Evolutionary conservation across 163 green algal genomes (phyloP).

Genomic region (Coccomyxa subellipsoidea): DNA sequence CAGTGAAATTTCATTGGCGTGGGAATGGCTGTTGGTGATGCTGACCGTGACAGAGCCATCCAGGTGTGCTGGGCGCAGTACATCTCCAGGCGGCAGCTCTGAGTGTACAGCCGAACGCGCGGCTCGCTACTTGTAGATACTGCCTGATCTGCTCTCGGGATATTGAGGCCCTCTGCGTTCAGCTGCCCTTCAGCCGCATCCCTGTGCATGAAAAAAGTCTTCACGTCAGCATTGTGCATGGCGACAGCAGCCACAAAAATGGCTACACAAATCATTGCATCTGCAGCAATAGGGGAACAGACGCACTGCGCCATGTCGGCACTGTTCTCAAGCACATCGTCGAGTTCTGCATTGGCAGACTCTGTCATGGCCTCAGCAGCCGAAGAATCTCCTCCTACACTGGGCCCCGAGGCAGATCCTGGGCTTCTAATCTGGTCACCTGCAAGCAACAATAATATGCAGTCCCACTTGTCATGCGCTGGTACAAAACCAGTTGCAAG

Average conservation of each 20-base stretch:
- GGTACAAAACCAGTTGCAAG: neutral
- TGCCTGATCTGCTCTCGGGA: neutral
- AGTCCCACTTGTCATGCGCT: neutral
- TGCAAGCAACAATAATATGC: neutral
- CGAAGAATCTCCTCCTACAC: neutral
- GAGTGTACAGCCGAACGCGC: constrained; percentile 33
- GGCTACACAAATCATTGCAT: no score
- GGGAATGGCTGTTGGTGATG: neutral
- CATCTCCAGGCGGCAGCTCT: constrained; percentile 42
- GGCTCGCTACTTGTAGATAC: neutral
- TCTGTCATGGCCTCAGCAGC: neutral
- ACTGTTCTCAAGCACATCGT: neutral
- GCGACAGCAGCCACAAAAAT: no score
- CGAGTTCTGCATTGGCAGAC: neutral
- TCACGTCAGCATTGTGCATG: no score
- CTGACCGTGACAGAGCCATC: neutral
- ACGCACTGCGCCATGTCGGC: neutral
- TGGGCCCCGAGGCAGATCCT: neutral
- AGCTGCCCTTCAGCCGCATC: neutral
- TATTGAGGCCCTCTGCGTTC: neutral
- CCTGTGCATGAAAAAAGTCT: no score
- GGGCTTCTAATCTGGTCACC: no score
- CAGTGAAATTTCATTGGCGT: no score
- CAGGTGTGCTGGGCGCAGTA: constrained; percentile 18
- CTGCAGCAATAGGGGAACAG: no score